phyloP scores from a whole-genome alignment of 1,139 yeast genomes.

The Debaryomyces nepalensis region DNA sequence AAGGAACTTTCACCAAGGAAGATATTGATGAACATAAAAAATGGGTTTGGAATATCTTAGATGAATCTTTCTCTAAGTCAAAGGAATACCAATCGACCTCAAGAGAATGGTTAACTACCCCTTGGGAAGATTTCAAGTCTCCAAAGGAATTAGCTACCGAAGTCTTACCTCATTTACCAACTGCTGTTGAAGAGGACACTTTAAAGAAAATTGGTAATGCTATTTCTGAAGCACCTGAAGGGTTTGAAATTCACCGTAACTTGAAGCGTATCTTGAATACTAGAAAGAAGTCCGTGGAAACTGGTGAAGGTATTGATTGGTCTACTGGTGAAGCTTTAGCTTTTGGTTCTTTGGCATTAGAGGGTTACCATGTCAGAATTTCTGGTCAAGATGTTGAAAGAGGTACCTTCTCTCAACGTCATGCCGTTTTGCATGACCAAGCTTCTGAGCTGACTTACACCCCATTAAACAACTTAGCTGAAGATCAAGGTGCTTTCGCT shows the following conservation, averaged over 20 bases:
- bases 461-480: conserved; percentile 80
- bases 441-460: conserved; percentile 78
- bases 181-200: conserved; percentile 76
- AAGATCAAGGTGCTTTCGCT: conserved; percentile 83
- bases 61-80: conserved; percentile 84
- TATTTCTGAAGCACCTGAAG: conserved; percentile 85
- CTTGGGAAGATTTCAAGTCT: conserved; percentile 99
- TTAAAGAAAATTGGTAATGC: conserved; percentile 79
- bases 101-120: conserved; percentile 97
- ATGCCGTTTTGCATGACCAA: conserved; percentile 97
- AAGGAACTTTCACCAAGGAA: conserved; percentile 85
- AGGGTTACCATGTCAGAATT: conserved; percentile 95
- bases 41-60: conserved; percentile 96
- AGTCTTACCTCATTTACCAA: conserved; percentile 93
- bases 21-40: conserved; percentile 95
- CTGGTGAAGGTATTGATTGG: conserved; percentile 98
- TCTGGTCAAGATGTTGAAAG: conserved; percentile 99
- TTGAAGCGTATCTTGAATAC: conserved; percentile 89
- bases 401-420: conserved; percentile 99
- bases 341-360: conserved; percentile 87
- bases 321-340: conserved; percentile 99
- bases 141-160: conserved; percentile 97
- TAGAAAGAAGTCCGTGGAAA: conserved; percentile 84
- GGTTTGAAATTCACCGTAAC: conserved; percentile 91
- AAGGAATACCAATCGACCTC: conserved; percentile 91